Evolutionary conservation across 768 basidiomycete species (phyloP).

Genomic region (Mycena pura): DNA sequence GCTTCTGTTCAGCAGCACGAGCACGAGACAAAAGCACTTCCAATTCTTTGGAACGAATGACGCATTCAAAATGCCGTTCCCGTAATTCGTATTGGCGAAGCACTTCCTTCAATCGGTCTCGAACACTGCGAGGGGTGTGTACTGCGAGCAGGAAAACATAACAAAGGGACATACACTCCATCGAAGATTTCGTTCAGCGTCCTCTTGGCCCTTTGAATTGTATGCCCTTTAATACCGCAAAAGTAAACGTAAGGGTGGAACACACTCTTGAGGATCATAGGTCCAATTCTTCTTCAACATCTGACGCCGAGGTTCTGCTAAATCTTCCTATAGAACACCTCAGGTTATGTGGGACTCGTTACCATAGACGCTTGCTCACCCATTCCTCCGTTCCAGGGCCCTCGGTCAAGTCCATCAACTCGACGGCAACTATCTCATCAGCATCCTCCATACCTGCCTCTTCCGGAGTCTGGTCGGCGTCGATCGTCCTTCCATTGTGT

Average conservation of each 20-base stretch:
- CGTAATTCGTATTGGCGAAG: conserved; percentile 89
- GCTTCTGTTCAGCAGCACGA: conserved; percentile 86
- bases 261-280: conserved; percentile 77
- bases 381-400: conserved; percentile 65
- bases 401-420: conserved; percentile 89
- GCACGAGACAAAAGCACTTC: conserved; percentile 88
- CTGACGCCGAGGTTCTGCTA: conserved; percentile 68
- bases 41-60: conserved; percentile 90
- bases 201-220: conserved; percentile 67
- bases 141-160: conserved; percentile 1
- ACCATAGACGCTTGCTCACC: conserved; percentile 48
- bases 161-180: conserved; percentile 65
- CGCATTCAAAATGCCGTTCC: conserved; percentile 91
- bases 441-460: conserved; percentile 88
- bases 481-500: conserved; percentile 79
- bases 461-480: conserved; percentile 84
- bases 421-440: conserved; percentile 88
- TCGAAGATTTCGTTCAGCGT: conserved; percentile 87
- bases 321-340: conserved; percentile 58
- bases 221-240: conserved; percentile 5
- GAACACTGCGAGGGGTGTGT: conserved; percentile 58
- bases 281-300: conserved; percentile 85
- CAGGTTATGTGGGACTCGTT: background rate
- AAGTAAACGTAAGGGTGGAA: conserved; percentile 8
- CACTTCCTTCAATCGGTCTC: conserved; percentile 86